Base-by-base conservation (phyloP, 768 basidiomycete species). In the Boletus fagicola region DNA sequence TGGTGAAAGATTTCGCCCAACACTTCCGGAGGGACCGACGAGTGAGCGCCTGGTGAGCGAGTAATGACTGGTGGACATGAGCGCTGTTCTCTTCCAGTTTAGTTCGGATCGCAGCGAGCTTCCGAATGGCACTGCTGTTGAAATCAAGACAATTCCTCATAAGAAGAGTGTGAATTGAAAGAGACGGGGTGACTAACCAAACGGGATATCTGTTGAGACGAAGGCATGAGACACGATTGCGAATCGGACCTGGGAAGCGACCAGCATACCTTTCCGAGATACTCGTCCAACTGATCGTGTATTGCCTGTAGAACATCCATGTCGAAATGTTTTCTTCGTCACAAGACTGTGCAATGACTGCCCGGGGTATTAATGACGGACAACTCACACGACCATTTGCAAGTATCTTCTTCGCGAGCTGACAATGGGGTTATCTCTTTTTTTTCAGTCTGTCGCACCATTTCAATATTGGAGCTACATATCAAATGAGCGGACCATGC, bases 141-240 rank as follows among this genome's bases (percentile, higher is more conserved):
- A 36, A 49, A 36, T 13, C 18, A 30, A 30, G 38, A n/a, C 8
- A 2, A 24, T 4, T 42, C 18, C 6, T 38, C 9, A 16, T 51
- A 22, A 43, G 38, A n/a, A 50, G 24, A 24, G 36, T 24, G 24
- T 38, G n/a, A 46, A 20, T n/a, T n/a, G n/a, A 12, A 3, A 57
- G 22, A 26, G 36, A 49, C 13, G 4, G 50, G 1, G n/a, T n/a
- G 35, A 58, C 70, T 44, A 20, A 66, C 69, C 54, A 61, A 68
- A 61, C 56, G 51, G 30, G 65, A 56, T 35, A 53, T 9, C 66
- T 62, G 49, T 38, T 18, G 38, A 3, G 30, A 55, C 39, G 35
- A 20, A 36, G 18, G 54, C 53, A 67, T 72, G 69, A 71, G 71
- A 68, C 61, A 71, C 49, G 67, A 71, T 71, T 64, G 70, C 71